Evolutionary conservation across 306 rosid species (phyloP).

Genomic region (Castanea mollissima): DNA sequence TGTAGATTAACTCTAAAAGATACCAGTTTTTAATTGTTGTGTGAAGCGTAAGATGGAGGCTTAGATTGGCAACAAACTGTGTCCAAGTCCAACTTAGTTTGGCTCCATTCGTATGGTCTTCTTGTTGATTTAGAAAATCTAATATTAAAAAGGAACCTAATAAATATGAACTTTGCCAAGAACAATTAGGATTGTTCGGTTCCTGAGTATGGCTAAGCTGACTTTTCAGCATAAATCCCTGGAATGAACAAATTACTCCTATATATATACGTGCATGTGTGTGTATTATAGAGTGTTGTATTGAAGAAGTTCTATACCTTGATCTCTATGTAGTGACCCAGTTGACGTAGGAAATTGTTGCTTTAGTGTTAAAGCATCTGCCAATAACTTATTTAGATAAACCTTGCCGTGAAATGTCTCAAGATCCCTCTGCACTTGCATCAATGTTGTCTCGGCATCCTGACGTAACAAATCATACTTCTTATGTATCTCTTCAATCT

Average conservation of each 20-base stretch:
- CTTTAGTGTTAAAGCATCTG: constrained; percentile 7
- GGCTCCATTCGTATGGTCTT: too few species aligned
- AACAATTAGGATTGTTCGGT: neutral
- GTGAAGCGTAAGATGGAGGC: too few species aligned
- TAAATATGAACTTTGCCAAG: too few species aligned
- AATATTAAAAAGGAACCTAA: too few species aligned
- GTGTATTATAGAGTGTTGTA: neutral
- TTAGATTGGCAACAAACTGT: too few species aligned
- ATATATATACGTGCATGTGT: neutral
- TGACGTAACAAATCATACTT: constrained; percentile 30
- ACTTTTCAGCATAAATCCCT: neutral
- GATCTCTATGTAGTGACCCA: constrained; percentile 3
- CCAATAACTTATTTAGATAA: constrained; percentile 25
- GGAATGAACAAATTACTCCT: neutral
- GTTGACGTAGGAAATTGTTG: neutral
- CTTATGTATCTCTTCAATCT: constrained; percentile 13
- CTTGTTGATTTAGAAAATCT: too few species aligned
- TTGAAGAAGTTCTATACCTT: constrained; percentile 2
- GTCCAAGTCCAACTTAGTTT: too few species aligned
- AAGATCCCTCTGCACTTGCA: constrained; percentile 20
- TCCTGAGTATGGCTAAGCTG: neutral
- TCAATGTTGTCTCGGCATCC: constrained; percentile 4
- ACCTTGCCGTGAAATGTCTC: constrained; percentile 11
- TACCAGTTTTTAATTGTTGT: too few species aligned
- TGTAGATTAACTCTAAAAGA: too few species aligned